Conservation (phyloP, 2,329 filamentous ascomycete species). For the Stromatinia cepivora region DNA sequence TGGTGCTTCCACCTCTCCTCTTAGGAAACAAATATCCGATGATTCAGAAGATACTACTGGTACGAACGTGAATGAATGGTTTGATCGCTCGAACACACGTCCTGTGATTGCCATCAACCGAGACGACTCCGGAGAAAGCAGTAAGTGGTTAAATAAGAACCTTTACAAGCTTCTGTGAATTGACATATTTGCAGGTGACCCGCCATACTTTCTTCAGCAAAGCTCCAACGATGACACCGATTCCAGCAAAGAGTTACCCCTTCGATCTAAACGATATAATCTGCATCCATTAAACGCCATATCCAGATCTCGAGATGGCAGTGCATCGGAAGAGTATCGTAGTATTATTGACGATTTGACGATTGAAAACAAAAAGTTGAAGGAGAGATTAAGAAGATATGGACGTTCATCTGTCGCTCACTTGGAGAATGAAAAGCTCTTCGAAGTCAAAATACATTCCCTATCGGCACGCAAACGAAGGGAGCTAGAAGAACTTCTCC, state of each 20-base stretch:
- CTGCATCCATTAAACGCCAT: constrained; percentile 1
- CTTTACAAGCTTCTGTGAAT: not conserved
- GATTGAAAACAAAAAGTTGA: constrained; percentile 77
- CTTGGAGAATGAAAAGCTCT: constrained; percentile 73
- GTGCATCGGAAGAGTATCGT: constrained; percentile 66
- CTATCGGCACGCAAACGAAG: constrained; percentile 70
- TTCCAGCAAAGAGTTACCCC: constrained; percentile 2
- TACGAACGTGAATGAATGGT: constrained; percentile 34
- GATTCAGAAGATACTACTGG: constrained; percentile 27
- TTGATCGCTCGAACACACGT: constrained; percentile 34
- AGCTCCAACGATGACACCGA: constrained; percentile 25
- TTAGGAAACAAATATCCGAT: constrained; percentile 26
- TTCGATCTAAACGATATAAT: not conserved
- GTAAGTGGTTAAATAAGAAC: constrained; percentile 27
- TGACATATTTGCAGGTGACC: constrained; percentile 31
- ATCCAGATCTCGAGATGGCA: constrained; percentile 27
- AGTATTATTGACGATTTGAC: constrained; percentile 88
- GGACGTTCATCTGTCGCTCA: constrained; percentile 66
- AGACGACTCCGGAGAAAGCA: constrained; percentile 28
- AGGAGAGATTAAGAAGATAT: constrained; percentile 69
- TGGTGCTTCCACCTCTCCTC: not conserved
- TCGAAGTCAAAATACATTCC: constrained; percentile 79
- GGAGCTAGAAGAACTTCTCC: constrained; percentile 72
- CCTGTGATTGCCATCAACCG: constrained; percentile 25
- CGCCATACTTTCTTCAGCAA: constrained; percentile 35